Base-by-base conservation (phyloP, 441 rosid genomes). In the Arabidopsis hybrid region DNA sequence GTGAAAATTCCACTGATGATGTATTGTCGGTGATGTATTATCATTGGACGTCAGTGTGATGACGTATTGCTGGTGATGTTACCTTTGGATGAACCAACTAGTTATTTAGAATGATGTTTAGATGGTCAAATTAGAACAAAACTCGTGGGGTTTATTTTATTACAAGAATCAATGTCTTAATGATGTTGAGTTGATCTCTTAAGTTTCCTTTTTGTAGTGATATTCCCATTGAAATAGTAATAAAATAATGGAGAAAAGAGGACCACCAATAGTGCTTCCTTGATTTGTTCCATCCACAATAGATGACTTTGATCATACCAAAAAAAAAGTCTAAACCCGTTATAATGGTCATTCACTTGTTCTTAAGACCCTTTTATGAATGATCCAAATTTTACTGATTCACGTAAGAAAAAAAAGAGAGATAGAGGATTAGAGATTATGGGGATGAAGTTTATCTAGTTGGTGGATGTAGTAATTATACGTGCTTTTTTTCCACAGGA, bases 11-110 rank as follows among this genome's bases (percentile, higher is more conserved):
- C 8, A 61, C 26, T 31, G 7, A 49, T 40, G 56, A 60, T 43
- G 61, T 14, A 3, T 39, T 14, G 42, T 53, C 38, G 62, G 52
- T 55, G 72, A 67, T 67, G 62, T 39, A 42, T 26, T 62, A 43
- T 17, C 8, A 13, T 14, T 43, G 8, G 67, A 57, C 71, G 79
- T 71, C 50, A 50, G 17, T 21, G 39, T 0, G 35, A 50, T 71
- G 61, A 71, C 76, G 72, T 58, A 7, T 31, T 1, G 67, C 8
- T 8, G 43, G 8, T 77, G 80, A 77, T 71, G 67, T 7, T 63
- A 35, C 32, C 51, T 8, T 13, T 26, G 18, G 2, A 47, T 39
- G n/a, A 56, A 34, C 45, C 57, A 21, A 21, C 26, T 21, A 21
- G 26, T 21, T 21, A 49, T n/a, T n/a, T 61, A 21, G 57, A 53